Conservation (phyloP, 202 grass and related monocot genomes). For the Panicum hallii region DNA sequence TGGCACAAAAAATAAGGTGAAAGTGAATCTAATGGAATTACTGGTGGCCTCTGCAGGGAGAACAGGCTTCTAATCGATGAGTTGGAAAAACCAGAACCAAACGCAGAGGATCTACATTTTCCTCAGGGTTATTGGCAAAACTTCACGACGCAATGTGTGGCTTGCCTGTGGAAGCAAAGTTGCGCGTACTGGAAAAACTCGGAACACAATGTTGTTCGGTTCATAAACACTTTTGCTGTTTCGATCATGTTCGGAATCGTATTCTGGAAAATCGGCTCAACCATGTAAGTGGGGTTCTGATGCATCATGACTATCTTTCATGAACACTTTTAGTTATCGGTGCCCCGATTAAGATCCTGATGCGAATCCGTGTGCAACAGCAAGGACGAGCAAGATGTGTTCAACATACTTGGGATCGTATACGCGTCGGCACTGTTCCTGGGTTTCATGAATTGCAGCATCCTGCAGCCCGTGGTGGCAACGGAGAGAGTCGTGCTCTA, state of each 20-base stretch:
- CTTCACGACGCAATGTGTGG: slow-evolving; percentile 58
- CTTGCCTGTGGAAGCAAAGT: slow-evolving; percentile 88
- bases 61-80: slow-evolving; percentile 72
- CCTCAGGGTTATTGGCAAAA: slow-evolving; percentile 66
- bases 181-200: slow-evolving; percentile 97
- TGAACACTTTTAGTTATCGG: neutral
- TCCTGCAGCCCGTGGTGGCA: slow-evolving; percentile 81
- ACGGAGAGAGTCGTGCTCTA: slow-evolving; percentile 81
- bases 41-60: slow-evolving; percentile 50
- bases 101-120: slow-evolving; percentile 70
- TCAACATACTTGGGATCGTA: slow-evolving; percentile 79
- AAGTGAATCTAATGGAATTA: slow-evolving; percentile 20
- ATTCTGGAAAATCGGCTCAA: slow-evolving; percentile 83
- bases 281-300: slow-evolving; percentile 62
- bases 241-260: slow-evolving; percentile 81
- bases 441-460: slow-evolving; percentile 76
- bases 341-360: slow-evolving; percentile 17
- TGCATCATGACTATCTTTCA: slow-evolving; percentile 13
- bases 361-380: slow-evolving; percentile 50
- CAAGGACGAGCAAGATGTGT: slow-evolving; percentile 74
- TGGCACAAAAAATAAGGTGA: slow-evolving; percentile 23
- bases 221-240: slow-evolving; percentile 73
- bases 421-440: slow-evolving; percentile 82
- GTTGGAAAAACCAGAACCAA: slow-evolving; percentile 51
- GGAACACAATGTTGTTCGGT: slow-evolving; percentile 82